These are phyloP conservation scores for Cymodocea nodosa DNA, from an alignment of 116 monocot genomes.

Conservation along the genomic window DNA sequence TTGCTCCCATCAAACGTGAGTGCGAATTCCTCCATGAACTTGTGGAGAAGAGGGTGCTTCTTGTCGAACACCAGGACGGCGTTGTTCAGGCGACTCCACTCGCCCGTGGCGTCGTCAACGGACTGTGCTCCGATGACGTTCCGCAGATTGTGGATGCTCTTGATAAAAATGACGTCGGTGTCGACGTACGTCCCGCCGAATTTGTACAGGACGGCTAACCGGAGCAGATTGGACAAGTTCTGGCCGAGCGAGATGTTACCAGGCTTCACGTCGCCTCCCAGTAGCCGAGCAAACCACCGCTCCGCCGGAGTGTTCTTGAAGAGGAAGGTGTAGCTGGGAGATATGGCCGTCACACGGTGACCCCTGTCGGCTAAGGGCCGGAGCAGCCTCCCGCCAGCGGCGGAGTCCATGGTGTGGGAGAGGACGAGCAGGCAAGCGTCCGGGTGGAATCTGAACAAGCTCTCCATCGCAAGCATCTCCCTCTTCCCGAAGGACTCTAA, in stretches of 20 bases:
- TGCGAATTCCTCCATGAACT: slow-evolving; percentile 68
- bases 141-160: slow-evolving; percentile 28
- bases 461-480: slow-evolving; percentile 55
- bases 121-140: slow-evolving; percentile 77
- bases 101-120: slow-evolving; percentile 18
- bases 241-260: slow-evolving; percentile 57
- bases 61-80: slow-evolving; percentile 69
- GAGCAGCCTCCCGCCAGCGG: slow-evolving; percentile 24
- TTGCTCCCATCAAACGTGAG: slow-evolving; percentile 60
- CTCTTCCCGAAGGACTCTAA: slow-evolving; percentile 27
- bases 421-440: slow-evolving; percentile 56
- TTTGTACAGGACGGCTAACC: slow-evolving; percentile 58
- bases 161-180: slow-evolving; percentile 57
- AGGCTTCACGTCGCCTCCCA: slow-evolving; percentile 23
- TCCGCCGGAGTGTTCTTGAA: slow-evolving; percentile 46
- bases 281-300: slow-evolving; percentile 30
- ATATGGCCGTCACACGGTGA: slow-evolving; percentile 28
- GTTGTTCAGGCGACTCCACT: slow-evolving; percentile 78
- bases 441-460: slow-evolving; percentile 59
- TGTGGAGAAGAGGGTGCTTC: slow-evolving; percentile 41
- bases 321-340: slow-evolving; percentile 43
- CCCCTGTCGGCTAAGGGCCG: slow-evolving; percentile 22
- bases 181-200: slow-evolving; percentile 74
- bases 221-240: slow-evolving; percentile 82
- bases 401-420: slow-evolving; percentile 53